These are phyloP conservation scores for Domatiomyces catenatus DNA, from an alignment of 2,329 filamentous ascomycete genomes.

Conservation along the genomic window DNA sequence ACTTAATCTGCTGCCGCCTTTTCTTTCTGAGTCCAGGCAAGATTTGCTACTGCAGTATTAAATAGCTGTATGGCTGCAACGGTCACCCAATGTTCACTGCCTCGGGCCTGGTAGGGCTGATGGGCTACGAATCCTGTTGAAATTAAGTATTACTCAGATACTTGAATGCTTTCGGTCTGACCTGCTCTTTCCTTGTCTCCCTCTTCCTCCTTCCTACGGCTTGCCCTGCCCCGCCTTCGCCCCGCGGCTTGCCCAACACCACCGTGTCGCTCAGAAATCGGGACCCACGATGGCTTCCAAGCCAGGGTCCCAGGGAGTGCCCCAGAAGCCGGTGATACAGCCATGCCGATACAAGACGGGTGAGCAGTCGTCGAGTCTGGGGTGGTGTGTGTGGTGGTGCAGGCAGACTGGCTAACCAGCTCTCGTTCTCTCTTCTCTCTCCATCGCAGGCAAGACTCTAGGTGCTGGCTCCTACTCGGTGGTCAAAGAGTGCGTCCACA, in stretches of 20 bases:
- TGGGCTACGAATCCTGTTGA: too few relatives aligned
- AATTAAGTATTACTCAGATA: too few relatives aligned
- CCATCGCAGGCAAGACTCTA: constrained; percentile 58
- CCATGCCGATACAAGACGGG: constrained; percentile 94
- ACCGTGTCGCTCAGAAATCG: not conserved
- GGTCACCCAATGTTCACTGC: too few relatives aligned
- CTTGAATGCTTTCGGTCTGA: not conserved
- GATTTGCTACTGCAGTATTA: too few relatives aligned
- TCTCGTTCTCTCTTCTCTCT: constrained; percentile 2
- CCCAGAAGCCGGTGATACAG: constrained; percentile 52
- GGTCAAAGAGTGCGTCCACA: constrained; percentile 97
- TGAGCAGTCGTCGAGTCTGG: not conserved
- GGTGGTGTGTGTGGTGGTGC: not conserved
- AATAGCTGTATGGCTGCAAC: too few relatives aligned
- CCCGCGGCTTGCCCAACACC: not conserved
- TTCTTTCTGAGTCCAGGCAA: too few relatives aligned
- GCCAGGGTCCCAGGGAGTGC: not conserved
- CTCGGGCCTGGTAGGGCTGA: too few relatives aligned
- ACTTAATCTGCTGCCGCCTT: too few relatives aligned
- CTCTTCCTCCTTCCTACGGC: not conserved
- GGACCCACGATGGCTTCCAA: not conserved
- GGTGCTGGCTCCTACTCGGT: constrained; percentile 95
- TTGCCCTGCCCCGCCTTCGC: not conserved
- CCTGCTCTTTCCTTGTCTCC: not conserved
- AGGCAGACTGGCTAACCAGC: not conserved